A percentile compares a stretch with the other conserved stretches of the same genome.
Conservation (phyloP, 768 basidiomycete species). For the Tephrocybe sp. region DNA sequence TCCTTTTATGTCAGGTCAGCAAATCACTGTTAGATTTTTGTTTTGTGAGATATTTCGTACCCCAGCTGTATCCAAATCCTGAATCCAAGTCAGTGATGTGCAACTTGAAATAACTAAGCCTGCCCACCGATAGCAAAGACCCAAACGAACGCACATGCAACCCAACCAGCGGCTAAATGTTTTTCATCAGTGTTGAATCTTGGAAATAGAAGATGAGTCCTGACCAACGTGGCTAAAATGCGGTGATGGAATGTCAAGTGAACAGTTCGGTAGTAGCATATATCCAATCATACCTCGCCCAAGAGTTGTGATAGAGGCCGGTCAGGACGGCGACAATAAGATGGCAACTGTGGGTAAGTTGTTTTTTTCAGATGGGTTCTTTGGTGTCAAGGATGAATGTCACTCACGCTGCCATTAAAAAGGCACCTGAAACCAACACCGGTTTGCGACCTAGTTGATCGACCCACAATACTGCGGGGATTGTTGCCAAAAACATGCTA, state of each 20-base stretch:
- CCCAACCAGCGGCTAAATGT: conserved; percentile 67
- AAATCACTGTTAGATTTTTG: not conserved
- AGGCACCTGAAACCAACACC: conserved; percentile 69
- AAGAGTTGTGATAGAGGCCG: conserved; percentile 56
- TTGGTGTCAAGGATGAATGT: conserved; percentile 11
- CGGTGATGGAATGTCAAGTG: conserved; percentile 10
- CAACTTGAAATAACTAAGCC: not conserved
- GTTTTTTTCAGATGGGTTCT: not conserved
- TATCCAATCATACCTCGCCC: conserved; percentile 39
- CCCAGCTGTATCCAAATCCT: conserved; percentile 80
- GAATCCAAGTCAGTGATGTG: not conserved
- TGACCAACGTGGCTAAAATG: conserved; percentile 29
- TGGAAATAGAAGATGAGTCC: not conserved
- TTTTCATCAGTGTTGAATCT: not conserved
- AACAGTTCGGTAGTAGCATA: conserved; percentile 5
- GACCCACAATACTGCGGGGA: conserved; percentile 81
- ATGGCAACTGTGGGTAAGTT: conserved; percentile 48
- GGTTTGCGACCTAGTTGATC: conserved; percentile 78
- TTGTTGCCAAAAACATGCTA: conserved; percentile 75
- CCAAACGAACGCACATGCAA: conserved; percentile 70
- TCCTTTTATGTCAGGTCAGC: conserved; percentile 24
- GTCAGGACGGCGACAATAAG: conserved; percentile 68
- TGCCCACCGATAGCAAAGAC: conserved; percentile 63
- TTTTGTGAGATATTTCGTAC: conserved; percentile 25
- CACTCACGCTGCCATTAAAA: conserved; percentile 64